Base-by-base conservation (phyloP, 495 filamentous ascomycete genomes). In the Tuber microsphaerosporum region DNA sequence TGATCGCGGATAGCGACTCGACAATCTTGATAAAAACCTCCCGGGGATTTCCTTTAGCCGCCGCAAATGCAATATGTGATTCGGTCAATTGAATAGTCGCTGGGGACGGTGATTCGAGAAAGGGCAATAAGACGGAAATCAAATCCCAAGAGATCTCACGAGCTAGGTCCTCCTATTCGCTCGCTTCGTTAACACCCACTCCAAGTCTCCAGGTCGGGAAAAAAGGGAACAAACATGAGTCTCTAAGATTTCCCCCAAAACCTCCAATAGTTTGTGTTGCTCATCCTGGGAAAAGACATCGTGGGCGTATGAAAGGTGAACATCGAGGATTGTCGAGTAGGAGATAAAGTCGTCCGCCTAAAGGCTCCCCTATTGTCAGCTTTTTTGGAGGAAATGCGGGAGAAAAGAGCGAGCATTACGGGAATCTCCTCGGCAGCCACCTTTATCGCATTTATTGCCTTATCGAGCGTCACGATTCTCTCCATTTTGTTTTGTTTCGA, bases 141-240 rank as follows among this genome's bases (percentile, higher is more conserved):
- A 99, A 84, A 82, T 99, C 95, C 95, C 95, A 99, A 69, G 95
- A 96, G 81, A 99, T 97, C 77, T 97, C 93, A 70, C 89, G 89
- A 1, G 94, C 94, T 73, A 99, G 87, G 69, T 88, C 88, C 41
- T 79, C 79, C 81, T 83, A 56, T 65, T 31, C 56, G 26, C 37
- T 42, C n/a, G 16, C 34, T 19, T 46, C 51, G 70, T 79, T 69
- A 79, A 69, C 61, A 45, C 37, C 7, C 34, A 70, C 68, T 70
- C 41, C n/a, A 71, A 41, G n/a, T 44, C 26, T 37, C 51, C 44
- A 26, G 7, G 19, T 26, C 14, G 22, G 20, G 31, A 43, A 45
- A 34, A 34, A 19, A 34, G 31, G 19, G 12, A 71, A 74, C 74
- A 4, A 56, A 83, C 81, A 81, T 83, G 76, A 17, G 78, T 65